Evolutionary conservation across 768 basidiomycete species (phyloP).

Genomic region (Phlegmacium glaucopus): DNA sequence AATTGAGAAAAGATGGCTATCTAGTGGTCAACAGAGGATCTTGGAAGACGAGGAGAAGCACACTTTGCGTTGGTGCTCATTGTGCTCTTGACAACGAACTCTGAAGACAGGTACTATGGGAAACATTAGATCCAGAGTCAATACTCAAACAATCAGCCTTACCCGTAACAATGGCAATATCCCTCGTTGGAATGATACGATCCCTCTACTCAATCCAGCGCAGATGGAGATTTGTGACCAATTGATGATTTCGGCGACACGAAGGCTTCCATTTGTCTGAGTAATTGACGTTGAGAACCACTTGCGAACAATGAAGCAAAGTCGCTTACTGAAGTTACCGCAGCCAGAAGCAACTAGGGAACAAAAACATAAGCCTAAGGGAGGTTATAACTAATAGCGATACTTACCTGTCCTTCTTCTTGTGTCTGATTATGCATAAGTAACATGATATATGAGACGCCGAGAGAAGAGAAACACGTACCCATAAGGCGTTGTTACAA

Average conservation of each 20-base stretch:
- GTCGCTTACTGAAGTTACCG: background rate
- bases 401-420: no score
- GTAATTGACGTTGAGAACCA: slow-evolving; percentile 24
- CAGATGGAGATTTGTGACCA: slow-evolving; percentile 39
- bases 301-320: background rate
- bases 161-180: slow-evolving; percentile 54
- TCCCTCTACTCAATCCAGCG: slow-evolving; percentile 28
- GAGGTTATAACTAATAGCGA: no score
- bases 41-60: slow-evolving; percentile 7
- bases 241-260: slow-evolving; percentile 46
- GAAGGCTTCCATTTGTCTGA: slow-evolving; percentile 48
- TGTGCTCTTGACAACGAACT: slow-evolving; percentile 56
- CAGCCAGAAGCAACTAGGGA: no score
- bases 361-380: no score
- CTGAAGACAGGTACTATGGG: slow-evolving; percentile 54
- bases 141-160: background rate
- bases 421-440: no score
- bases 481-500: slow-evolving; percentile 38
- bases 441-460: background rate
- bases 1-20: slow-evolving; percentile 42
- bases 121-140: background rate
- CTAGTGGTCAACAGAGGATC: background rate
- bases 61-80: slow-evolving; percentile 50
- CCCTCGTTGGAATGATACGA: slow-evolving; percentile 58
- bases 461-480: slow-evolving; percentile 16